Base-by-base conservation (phyloP, 129 eudicot genomes). In the Glebionis coronaria region DNA sequence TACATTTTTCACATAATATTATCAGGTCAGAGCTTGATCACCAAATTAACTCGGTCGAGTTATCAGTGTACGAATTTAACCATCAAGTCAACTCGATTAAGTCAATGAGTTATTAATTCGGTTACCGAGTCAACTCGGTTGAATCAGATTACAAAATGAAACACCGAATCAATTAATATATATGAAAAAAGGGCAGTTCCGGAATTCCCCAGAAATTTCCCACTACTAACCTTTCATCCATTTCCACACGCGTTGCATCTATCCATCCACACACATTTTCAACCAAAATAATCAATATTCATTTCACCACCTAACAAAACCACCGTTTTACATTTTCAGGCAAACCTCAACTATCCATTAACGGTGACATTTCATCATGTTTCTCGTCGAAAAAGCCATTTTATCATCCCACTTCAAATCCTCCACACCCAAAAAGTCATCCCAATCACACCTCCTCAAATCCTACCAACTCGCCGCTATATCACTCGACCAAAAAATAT, bases 401-500 rank as follows among this genome's bases (percentile, higher is more conserved):
- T 53, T 73, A 38, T 71, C 82, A 4, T 81, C 85, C 4, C 82
- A 69, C 28, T 81, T 81, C 70, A 76, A 70, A 40, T 14, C 82
- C 11, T 14, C 82, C 11, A 68, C 51, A 62, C 38, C 55, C 1
- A 81, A 77, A 28, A 71, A 70, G 45, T 9, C 73, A 23, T 23
- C 5, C 3, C 71, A 12, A 45, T 49, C 63, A 70, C 42, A 31
- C 5, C 38, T 35, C 42, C 1, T 35, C 63, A 51, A 73, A 51
- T 50, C 56, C 85, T 81, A 63, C 45, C 79, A 68, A 21, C 70
- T 59, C 79, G 31, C 56, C 52, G 73, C 73, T 23, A 65, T 56
- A 0, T 68, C 68, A 12, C 73, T 81, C 42, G 80, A 81, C 56
- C 74, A 81, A 21, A 68, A 74, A 21, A 50, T 81, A 9, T 56